Conservation (phyloP, 176 grass and related monocot species). For the Musa troglodytarum region DNA sequence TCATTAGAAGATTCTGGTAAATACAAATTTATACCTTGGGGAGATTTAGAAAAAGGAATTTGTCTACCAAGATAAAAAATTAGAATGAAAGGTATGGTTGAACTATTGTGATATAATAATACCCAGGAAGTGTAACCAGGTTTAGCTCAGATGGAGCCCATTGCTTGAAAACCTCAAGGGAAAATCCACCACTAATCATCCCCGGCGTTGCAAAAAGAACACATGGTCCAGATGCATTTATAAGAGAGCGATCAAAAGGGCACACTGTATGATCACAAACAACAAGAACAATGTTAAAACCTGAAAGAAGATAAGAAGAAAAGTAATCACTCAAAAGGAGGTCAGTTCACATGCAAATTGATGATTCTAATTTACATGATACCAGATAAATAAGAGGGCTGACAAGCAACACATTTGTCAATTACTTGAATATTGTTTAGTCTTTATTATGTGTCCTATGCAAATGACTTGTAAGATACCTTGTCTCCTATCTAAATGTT, state of each 20-base stretch:
- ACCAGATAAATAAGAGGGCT: too few relatives aligned
- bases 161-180: slow-evolving; percentile 88
- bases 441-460: too few relatives aligned
- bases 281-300: background rate
- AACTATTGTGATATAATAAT: slow-evolving; percentile 4
- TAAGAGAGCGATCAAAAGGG: slow-evolving; percentile 69
- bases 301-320: too few relatives aligned
- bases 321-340: too few relatives aligned
- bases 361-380: too few relatives aligned
- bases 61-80: background rate
- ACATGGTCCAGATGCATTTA: slow-evolving; percentile 78
- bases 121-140: slow-evolving; percentile 85
- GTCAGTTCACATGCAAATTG: background rate
- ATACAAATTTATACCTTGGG: background rate
- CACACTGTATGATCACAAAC: slow-evolving; percentile 47
- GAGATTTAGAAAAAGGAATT: background rate
- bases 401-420: too few relatives aligned
- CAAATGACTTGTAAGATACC: too few relatives aligned
- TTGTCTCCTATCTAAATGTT: too few relatives aligned
- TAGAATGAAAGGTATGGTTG: background rate
- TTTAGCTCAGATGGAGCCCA: slow-evolving; percentile 93
- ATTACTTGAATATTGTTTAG: too few relatives aligned
- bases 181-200: slow-evolving; percentile 96
- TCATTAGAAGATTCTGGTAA: background rate
- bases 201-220: slow-evolving; percentile 96